Base-by-base conservation (phyloP, 192 early-diverging fungal species). In the Coemansia sp. region DNA sequence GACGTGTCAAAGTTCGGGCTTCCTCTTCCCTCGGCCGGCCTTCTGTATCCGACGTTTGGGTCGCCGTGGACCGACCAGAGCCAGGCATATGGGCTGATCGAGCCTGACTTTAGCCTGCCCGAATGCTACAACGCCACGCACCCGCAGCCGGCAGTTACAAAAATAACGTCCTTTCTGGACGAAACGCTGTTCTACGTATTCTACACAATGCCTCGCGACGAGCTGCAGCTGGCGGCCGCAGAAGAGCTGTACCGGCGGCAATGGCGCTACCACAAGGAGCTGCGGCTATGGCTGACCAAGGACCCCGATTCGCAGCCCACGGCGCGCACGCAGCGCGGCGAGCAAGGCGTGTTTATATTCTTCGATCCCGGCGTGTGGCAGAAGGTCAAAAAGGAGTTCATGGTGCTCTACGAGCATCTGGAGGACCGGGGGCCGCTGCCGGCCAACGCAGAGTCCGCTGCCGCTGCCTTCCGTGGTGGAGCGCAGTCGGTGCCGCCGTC, bases 111-210 rank as follows among this genome's bases (percentile, higher is more conserved):
- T 57, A 83, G 85, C 57, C 81, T 94, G 7, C 94, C 96, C 6
- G 57, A 86, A 6, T 95, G 93, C 71, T 98, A 98, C 73, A 87
- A 85, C 49, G 84, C 86, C 4, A 87, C 85, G 56, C 81, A 82
- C 19, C 82, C 89, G 58, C 92, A 86, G 66, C 85, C 83, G 48
- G 84, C 91, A 11, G 80, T 89, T 48, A 80, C 86, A 46, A 89
- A 89, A 64, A 83, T 99, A 55, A 66, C 82, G 16, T 75, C 83
- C 11, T 87, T 95, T 28, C 80, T 82, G 46, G 95, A 98, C 60
- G 95, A 98, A 63, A 93, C 94, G n/a, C 82, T 99, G 61, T 94
- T 99, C 62, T 97, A 98, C 82, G 85, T 95, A 36, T 99, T 99
- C 78, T 98, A 99, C 79, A 89, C 91, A 14, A 87, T 94, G 84